Evolutionary conservation across 371 early-diverging fungal species (phyloP).

Genomic region (Mortierella sp.): DNA sequence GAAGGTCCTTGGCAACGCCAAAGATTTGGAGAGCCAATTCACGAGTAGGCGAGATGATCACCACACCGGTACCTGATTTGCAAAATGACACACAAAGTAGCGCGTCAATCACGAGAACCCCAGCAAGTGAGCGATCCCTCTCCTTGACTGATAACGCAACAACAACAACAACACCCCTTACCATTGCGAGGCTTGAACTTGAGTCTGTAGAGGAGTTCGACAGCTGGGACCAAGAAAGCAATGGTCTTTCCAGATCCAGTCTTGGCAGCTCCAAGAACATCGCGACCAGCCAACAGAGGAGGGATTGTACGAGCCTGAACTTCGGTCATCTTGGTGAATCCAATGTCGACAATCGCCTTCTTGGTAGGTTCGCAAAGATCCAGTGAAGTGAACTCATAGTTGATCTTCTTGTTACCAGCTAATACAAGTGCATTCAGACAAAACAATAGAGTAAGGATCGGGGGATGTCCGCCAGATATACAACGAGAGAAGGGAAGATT

Average conservation of each 20-base stretch:
- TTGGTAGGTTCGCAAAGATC: slow-evolving; percentile 74
- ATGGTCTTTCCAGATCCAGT: slow-evolving; percentile 99
- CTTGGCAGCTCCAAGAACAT: slow-evolving; percentile 99
- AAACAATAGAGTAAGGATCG: neutral
- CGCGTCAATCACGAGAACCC: too few relatives aligned
- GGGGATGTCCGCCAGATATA: too few relatives aligned
- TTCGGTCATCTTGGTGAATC: slow-evolving; percentile 96
- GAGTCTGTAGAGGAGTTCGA: slow-evolving; percentile 88
- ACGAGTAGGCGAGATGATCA: slow-evolving; percentile 99
- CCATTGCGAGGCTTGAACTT: slow-evolving; percentile 94
- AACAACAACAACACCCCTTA: slow-evolving; percentile 36
- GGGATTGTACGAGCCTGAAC: slow-evolving; percentile 98
- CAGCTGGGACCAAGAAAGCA: slow-evolving; percentile 96
- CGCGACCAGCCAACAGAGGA: slow-evolving; percentile 94
- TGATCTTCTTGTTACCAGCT: slow-evolving; percentile 53
- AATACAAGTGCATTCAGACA: neutral
- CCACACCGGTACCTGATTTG: slow-evolving; percentile 83
- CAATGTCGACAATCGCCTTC: slow-evolving; percentile 92
- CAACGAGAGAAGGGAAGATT: too few relatives aligned
- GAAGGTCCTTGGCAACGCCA: slow-evolving; percentile 95
- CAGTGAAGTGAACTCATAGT: slow-evolving; percentile 69
- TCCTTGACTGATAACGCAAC: too few relatives aligned
- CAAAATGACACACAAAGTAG: neutral
- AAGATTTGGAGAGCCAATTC: slow-evolving; percentile 99
- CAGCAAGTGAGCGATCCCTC: too few relatives aligned